Conservation (phyloP, 2,329 filamentous ascomycete species). For the Fusarium sterilihyphosum region DNA sequence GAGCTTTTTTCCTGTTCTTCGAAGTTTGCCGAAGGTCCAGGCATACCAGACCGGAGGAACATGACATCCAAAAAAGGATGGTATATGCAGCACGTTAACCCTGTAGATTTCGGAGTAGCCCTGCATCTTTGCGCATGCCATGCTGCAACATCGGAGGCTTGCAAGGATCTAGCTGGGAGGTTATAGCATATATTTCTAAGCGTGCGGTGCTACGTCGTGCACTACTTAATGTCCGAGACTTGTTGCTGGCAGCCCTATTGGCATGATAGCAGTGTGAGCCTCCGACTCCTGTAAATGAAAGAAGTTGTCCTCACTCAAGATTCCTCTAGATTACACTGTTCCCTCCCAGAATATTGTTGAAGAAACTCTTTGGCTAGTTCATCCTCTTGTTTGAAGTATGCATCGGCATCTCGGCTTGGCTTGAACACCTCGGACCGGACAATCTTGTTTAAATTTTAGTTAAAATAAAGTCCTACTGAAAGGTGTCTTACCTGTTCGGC, state of each 20-base stretch:
- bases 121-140: rapidly evolving
- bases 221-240: too few relatives aligned
- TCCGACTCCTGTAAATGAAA: rapidly evolving
- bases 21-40: background rate
- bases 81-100: background rate
- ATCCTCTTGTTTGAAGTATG: background rate
- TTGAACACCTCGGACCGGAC: background rate
- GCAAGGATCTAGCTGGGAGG: rapidly evolving
- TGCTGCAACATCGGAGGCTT: background rate
- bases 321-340: rapidly evolving
- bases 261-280: rapidly evolving
- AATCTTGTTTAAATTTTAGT: rapidly evolving
- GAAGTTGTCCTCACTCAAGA: rapidly evolving
- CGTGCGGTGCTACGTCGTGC: too few relatives aligned
- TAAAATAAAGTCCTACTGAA: rapidly evolving
- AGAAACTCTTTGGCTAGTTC: background rate
- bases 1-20: background rate
- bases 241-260: too few relatives aligned
- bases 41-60: rapidly evolving
- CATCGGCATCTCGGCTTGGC: background rate
- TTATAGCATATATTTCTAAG: too few relatives aligned
- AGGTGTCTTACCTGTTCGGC: background rate
- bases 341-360: too few relatives aligned
- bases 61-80: background rate
- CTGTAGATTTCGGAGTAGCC: background rate